Evolutionary conservation across 345 rosid genomes (phyloP).

Genomic region (Gynandropsis gynandra): DNA sequence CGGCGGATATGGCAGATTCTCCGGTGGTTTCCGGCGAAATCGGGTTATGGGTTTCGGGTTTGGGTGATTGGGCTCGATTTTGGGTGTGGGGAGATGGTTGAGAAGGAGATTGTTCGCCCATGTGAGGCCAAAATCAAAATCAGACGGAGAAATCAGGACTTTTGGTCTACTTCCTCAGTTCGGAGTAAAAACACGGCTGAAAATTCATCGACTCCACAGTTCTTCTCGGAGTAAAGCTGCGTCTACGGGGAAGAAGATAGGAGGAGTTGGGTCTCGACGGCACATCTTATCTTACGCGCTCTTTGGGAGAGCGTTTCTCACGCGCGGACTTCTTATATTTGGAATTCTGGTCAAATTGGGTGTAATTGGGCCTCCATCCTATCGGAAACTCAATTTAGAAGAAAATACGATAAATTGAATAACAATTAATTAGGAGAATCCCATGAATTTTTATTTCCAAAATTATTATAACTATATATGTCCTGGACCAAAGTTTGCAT

Average conservation of each 20-base stretch:
- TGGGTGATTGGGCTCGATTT: constrained; percentile 29
- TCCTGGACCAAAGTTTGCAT: too few species aligned
- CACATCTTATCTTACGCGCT: constrained; percentile 4
- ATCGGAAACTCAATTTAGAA: too few species aligned
- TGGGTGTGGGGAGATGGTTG: constrained; percentile 35
- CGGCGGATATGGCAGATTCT: constrained; percentile 21
- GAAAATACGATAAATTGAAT: too few species aligned
- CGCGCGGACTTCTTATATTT: constrained; percentile 1
- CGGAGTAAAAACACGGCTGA: too few species aligned
- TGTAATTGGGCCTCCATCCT: too few species aligned
- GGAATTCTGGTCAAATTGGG: neutral
- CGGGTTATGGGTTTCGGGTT: constrained; percentile 27
- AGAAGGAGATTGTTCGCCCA: constrained; percentile 62
- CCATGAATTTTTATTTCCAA: too few species aligned
- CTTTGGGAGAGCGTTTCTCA: constrained; percentile 2
- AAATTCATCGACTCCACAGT: neutral
- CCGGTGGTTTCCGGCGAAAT: constrained; percentile 23
- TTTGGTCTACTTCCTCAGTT: too few species aligned
- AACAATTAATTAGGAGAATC: too few species aligned
- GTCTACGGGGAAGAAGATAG: neutral
- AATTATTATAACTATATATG: too few species aligned
- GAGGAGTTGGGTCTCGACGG: neutral
- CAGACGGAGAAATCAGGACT: constrained; percentile 10
- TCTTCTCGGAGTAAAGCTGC: neutral
- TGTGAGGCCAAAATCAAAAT: constrained; percentile 29